Base-by-base conservation (phyloP, 495 filamentous ascomycete genomes). In the Penicillium antarcticum region DNA sequence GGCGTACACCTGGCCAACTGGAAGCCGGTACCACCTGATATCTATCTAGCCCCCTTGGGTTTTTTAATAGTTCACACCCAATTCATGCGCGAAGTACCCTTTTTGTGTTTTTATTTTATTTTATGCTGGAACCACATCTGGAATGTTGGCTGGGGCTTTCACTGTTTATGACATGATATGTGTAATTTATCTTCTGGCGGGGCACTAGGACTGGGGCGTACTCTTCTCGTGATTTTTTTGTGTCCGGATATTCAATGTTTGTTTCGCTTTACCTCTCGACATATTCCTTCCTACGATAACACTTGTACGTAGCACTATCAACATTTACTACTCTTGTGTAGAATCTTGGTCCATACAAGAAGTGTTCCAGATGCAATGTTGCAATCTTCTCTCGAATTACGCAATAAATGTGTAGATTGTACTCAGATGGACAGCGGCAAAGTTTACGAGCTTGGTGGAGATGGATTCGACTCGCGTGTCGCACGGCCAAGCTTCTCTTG, bases 401-500 rank as follows among this genome's bases (percentile, higher is more conserved):
- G 26, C 8, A 29, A 29, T 9, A 1, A 9, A 10, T 10, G 26
- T 8, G 26, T 29, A 9, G 5, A 0, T 2, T 29, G 26, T 29
- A 29, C 1, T 29, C 6, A 29, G 9, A 29, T 29, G 26, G 8
- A 29, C 26, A 29, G 26, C 8, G 1, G 5, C 26, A 29, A 29
- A 6, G 9, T 2, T 29, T 9, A 29, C 26, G 9, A n/a, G n/a
- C n/a, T n/a, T n/a, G n/a, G 62, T 54, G 60, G 60, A 68, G 65
- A 58, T 56, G 48, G 52, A 56, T 54, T 48, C 55, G 42, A 63
- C 61, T 66, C 62, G 62, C 61, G 62, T 61, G 58, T 58, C 41
- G 51, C 34, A 42, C 35, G 61, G 65, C 70, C 69, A 72, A 72
- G 69, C 69, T 72, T 72, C 65, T 64, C 61, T 67, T 69, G 66